These are phyloP conservation scores for Haematococcus sp. DNA, from an alignment of 139 green algal species.

Conservation along the genomic window DNA sequence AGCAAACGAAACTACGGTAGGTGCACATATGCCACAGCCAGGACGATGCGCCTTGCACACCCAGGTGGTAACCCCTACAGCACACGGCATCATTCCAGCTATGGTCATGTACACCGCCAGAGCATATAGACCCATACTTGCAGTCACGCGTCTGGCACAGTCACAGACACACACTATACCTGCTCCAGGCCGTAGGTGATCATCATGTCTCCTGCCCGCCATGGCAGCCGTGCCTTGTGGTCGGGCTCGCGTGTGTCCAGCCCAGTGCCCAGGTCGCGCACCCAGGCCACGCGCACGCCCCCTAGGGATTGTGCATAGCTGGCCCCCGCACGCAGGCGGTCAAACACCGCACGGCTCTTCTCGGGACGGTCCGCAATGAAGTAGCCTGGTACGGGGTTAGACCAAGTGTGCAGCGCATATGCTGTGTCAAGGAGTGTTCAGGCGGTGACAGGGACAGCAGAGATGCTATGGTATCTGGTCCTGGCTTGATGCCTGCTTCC, in stretches of 20 bases:
- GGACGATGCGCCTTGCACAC: background rate
- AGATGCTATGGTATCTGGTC: no score
- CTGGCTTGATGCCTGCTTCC: no score
- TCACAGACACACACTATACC: no score
- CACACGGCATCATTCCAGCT: background rate
- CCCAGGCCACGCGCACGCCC: conserved; percentile 15
- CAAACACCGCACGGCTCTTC: conserved; percentile 54
- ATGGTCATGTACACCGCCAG: background rate
- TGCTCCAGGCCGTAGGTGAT: conserved; percentile 60
- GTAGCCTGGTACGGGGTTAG: conserved; percentile 50
- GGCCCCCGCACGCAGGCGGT: conserved; percentile 28
- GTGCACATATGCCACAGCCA: no score
- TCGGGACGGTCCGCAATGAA: conserved; percentile 55
- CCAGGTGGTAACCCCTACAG: background rate
- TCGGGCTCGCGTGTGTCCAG: conserved; percentile 59
- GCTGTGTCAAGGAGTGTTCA: no score
- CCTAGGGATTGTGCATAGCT: conserved; percentile 14
- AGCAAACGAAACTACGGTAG: no score
- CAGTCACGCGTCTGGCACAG: no score
- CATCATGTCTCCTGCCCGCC: conserved; percentile 70
- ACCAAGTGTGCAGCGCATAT: no score
- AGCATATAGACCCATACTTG: background rate
- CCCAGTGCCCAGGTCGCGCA: conserved; percentile 59
- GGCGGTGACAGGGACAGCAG: no score
- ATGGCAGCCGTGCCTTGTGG: conserved; percentile 51